Conservation (phyloP, 495 filamentous ascomycete species). For the Hypoxylon lienhwacheense region DNA sequence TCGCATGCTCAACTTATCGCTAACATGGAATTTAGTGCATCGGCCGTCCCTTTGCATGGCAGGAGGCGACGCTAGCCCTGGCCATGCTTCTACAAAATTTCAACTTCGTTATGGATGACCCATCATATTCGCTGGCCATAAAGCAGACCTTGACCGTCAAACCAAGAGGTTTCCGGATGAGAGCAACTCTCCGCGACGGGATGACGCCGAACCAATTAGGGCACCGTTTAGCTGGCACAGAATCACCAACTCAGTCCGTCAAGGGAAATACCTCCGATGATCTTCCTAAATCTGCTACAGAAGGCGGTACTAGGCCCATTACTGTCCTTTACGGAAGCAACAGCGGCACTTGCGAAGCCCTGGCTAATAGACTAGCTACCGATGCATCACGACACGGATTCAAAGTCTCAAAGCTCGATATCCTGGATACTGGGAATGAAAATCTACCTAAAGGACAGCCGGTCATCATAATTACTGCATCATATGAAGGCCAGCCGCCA, state of each 20-base stretch:
- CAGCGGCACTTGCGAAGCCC: conserved; percentile 71
- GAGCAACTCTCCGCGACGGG: conserved; percentile 60
- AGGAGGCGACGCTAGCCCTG: conserved; percentile 58
- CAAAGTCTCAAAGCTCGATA: conserved; percentile 53
- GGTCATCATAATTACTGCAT: conserved; percentile 67
- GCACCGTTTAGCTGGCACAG: conserved; percentile 46
- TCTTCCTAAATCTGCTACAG: conserved; percentile 15
- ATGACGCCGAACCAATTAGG: conserved; percentile 61
- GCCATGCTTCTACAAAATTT: conserved; percentile 65
- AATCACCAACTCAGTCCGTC: conserved; percentile 3
- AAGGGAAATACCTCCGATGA: conserved; percentile 4
- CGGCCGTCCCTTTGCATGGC: conserved; percentile 65
- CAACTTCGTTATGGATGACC: conserved; percentile 59
- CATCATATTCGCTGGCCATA: conserved; percentile 63
- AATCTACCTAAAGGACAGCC: conserved; percentile 64
- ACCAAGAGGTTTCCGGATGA: conserved; percentile 72
- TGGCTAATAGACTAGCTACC: conserved; percentile 64
- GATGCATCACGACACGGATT: conserved; percentile 63
- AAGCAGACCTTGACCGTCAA: conserved; percentile 78
- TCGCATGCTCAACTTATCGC: background rate
- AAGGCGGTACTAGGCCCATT: conserved; percentile 46
- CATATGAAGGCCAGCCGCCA: conserved; percentile 74
- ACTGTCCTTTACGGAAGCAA: conserved; percentile 75
- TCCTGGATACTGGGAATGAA: conserved; percentile 63
- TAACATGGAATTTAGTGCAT: conserved; percentile 39